A percentile compares a stretch with the other conserved stretches of the same genome.
phyloP scores from a whole-genome alignment of 768 basidiomycete species.

The Obba rivulosa region DNA sequence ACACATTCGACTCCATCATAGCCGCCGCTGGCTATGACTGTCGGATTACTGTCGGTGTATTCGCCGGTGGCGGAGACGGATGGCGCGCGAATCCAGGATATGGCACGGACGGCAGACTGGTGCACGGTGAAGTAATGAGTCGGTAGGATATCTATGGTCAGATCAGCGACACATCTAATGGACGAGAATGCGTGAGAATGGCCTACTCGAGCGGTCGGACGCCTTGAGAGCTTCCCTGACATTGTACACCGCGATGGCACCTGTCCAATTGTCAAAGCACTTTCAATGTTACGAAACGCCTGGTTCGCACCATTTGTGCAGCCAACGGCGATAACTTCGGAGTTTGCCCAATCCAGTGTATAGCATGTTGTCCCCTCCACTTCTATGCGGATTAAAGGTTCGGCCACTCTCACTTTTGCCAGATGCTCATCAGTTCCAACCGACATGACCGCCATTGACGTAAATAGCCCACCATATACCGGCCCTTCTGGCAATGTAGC shows the following conservation, averaged over 20 bases:
- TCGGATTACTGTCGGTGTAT: constrained; percentile 51
- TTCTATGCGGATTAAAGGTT: constrained; percentile 69
- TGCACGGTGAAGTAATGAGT: constrained; percentile 71
- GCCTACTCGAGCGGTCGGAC: background rate
- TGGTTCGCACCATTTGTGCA: constrained; percentile 67
- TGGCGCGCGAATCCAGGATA: constrained; percentile 73
- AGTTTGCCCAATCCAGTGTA: constrained; percentile 88
- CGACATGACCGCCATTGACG: no score
- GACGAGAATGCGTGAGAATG: background rate
- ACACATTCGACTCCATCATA: constrained; percentile 76
- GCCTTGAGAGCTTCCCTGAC: constrained; percentile 19
- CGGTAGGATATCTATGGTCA: constrained; percentile 45
- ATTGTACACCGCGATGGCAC: constrained; percentile 29
- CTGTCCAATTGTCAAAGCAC: constrained; percentile 9
- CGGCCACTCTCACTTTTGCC: constrained; percentile 39
- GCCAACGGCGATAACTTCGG: constrained; percentile 75
- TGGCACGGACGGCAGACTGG: constrained; percentile 71
- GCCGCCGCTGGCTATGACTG: constrained; percentile 69
- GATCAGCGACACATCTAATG: background rate
- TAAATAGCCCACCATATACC: no score
- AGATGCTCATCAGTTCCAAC: no score
- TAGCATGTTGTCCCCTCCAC: constrained; percentile 72
- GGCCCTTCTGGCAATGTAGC: no score
- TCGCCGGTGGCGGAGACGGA: constrained; percentile 43
- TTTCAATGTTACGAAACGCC: background rate